Evolutionary conservation across 169 alveolate species (phyloP), one percentile per base, ranked within the genome.

Genomic region (Plasmodium billcollinsi): DNA sequence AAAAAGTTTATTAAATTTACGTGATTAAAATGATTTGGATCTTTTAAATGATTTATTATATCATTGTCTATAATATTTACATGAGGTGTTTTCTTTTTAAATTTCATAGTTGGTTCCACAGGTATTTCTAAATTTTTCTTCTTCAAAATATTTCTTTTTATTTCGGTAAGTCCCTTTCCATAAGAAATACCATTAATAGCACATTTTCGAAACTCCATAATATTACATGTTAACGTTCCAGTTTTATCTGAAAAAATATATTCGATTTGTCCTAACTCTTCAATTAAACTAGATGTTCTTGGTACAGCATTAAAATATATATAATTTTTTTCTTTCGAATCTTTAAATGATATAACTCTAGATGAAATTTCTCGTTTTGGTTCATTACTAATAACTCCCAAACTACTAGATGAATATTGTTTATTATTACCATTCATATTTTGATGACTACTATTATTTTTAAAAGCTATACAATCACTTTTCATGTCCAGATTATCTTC

Each of bases 201-300:
- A 56, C 95, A 88, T 80, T 95, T 94, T 29, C 97, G 96, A 76
- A 94, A 94, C 18, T 90, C 95, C 96, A 98, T 98, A 18, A 96
- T 94, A 94, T 98, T 98, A 70, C 98, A 95, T 15, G 99, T 98
- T 62, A 98, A 93, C 2, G 99, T 98, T 1, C 99, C 99, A 2
- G 99, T 97, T 92, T 97, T 98, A 89, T 97, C 99, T 20, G 97
- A 94, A 88, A 97, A 93, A 24, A 99, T 92, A 92, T 96, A 98
- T 45, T 96, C 97, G 21, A 99, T 96, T 61, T 99, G 94, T 20
- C 99, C 99, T 26, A 99, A 95, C 88, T 99, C 99, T 96, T 99
- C 99, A 11, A 94, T 93, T 18, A 95, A 75, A 75, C 94, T 73
- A 15, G 96, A 94, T 5, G 96, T 95, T 67, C 99, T 94, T 18